Percentiles rank a stretch among this genome's conserved stretches.
These are phyloP conservation scores for Flaveria brownii DNA, from an alignment of 129 eudicot genomes.

Conservation along the genomic window DNA sequence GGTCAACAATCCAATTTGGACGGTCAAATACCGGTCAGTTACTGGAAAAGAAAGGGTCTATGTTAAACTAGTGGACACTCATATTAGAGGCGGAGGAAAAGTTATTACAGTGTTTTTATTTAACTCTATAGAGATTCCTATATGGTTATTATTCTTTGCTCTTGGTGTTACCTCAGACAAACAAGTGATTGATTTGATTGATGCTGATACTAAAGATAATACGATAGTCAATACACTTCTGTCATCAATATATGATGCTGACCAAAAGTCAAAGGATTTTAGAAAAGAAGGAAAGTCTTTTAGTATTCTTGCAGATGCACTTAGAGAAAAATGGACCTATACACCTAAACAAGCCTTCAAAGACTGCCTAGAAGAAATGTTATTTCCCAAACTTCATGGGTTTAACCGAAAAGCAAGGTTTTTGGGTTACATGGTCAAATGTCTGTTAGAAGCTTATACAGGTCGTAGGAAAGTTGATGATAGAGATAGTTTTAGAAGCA, in stretches of 20 bases:
- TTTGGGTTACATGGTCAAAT: constrained; percentile 85
- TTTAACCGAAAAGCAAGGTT: constrained; percentile 60
- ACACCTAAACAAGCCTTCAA: constrained; percentile 50
- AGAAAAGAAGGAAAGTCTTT: constrained; percentile 55
- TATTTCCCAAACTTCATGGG: constrained; percentile 70
- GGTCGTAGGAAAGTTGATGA: constrained; percentile 78
- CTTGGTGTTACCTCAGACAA: constrained; percentile 75
- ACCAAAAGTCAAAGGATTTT: constrained; percentile 58
- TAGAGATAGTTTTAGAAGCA: constrained; percentile 83
- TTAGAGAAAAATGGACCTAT: constrained; percentile 43
- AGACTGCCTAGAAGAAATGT: constrained; percentile 36
- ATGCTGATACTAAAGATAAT: constrained; percentile 49
- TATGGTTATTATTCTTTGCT: constrained; percentile 88
- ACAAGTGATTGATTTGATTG: constrained; percentile 68
- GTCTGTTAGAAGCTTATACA: constrained; percentile 67
- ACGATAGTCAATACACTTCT: constrained; percentile 55
- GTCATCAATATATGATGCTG: constrained; percentile 84
- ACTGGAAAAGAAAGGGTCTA: constrained; percentile 57
- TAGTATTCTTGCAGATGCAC: constrained; percentile 31
- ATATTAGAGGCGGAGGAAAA: constrained; percentile 62
- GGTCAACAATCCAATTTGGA: constrained; percentile 59
- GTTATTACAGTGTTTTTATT: constrained; percentile 54
- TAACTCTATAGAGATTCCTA: constrained; percentile 54
- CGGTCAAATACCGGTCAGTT: constrained; percentile 51
- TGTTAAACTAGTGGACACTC: constrained; percentile 56